These are phyloP conservation scores for Lenwebbia sp. DNA, from an alignment of 345 rosid genomes.

Conservation along the genomic window DNA sequence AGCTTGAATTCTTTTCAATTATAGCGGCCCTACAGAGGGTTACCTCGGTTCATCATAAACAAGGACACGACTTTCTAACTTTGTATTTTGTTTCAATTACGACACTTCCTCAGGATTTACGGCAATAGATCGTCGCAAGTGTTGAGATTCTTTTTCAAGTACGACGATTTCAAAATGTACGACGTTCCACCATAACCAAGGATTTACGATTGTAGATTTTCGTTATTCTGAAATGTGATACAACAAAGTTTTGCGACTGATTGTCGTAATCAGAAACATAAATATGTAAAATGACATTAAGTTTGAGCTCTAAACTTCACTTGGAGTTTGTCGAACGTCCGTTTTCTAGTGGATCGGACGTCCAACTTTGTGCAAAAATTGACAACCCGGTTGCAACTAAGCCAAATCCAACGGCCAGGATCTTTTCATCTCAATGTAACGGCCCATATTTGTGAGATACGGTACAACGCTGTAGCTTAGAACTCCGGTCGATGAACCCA, in stretches of 20 bases:
- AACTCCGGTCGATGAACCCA: neutral
- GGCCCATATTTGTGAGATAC: neutral
- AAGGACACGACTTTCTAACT: neutral
- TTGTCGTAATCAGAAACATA: neutral
- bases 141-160: neutral
- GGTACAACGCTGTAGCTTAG: neutral
- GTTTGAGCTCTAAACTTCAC: neutral
- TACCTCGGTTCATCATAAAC: neutral
- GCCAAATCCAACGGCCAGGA: rapidly evolving
- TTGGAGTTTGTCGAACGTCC: neutral
- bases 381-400: neutral
- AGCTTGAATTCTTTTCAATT: neutral
- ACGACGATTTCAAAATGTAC: neutral
- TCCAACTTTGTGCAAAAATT: neutral
- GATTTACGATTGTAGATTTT: neutral
- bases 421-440: neutral
- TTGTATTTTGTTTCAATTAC: neutral
- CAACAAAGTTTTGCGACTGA: neutral
- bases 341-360: neutral
- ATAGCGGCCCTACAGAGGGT: neutral
- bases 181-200: neutral
- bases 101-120: neutral
- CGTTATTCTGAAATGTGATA: neutral
- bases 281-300: neutral
- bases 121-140: neutral